Base-by-base conservation (phyloP, 805 yeast genomes). In the Starmerella sirachaensis region DNA sequence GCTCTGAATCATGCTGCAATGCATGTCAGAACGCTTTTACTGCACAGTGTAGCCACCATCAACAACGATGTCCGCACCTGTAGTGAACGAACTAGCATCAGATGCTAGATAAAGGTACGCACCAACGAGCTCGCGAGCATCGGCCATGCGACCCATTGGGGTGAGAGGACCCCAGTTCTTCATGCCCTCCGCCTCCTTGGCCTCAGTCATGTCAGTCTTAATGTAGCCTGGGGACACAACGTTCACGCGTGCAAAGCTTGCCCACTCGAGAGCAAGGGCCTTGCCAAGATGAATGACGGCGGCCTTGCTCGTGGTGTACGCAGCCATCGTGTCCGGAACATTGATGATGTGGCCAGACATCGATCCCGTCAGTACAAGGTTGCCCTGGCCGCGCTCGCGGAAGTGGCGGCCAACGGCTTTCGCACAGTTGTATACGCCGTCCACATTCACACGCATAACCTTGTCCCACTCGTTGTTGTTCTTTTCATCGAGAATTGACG, bases 261-360 rank as follows among this genome's bases (percentile, higher is more conserved):
- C 74, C 93, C 93, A 84, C 62, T 84, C 94, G 29, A 83, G 74
- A 11, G 94, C 88, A 45, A 84, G 64, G 0, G 91, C 78, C 57
- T 68, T 76, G 27, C 78, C 73, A 47, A 83, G 66, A 52, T 84
- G 93, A 48, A 74, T 56, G 20, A 81, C 76, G 6, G 77, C 94
- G 27, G 94, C 94, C 66, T 83, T 84, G 50, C 84, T 79, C 17
- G 83, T 80, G 54, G 81, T 81, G 65, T 83, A 83, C 24, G 78
- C 75, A 9, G 93, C 78, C 64, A 84, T 94, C 53, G 75, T 66
- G 58, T 85, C 91, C 17, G 95, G 95, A 43, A 76, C 74, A 58
- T 85, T 85, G 53, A 76, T 86, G 51, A 85, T 77, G 60, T 76
- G 83, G 12, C 82, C 94, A 16, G 91, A 78, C 81, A 85, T 84